phyloP scores from a whole-genome alignment of 352 stramenopile species.

The Phytopythium aichiense region DNA sequence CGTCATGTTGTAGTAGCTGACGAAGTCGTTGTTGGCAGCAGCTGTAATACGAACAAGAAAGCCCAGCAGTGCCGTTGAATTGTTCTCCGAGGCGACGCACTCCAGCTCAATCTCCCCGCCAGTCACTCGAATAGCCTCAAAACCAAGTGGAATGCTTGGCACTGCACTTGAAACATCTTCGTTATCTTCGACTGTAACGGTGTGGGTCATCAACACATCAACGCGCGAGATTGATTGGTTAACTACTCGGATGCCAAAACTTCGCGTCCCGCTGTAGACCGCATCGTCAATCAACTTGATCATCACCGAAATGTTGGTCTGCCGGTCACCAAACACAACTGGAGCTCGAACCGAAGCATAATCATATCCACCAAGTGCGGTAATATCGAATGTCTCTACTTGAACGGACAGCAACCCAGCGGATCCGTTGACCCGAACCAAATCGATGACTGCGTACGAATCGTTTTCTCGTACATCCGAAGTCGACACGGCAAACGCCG shows the following conservation, averaged over 20 bases:
- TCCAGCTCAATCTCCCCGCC: conserved; percentile 47
- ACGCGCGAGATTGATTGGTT: conserved; percentile 1
- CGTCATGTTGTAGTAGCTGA: conserved; percentile 42
- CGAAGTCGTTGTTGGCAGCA: conserved; percentile 12
- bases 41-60: conserved; percentile 35
- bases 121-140: conserved; percentile 18
- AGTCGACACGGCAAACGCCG: conserved; percentile 22
- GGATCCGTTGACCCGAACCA: conserved; percentile 52
- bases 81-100: conserved; percentile 15
- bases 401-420: conserved; percentile 28
- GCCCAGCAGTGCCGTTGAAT: conserved; percentile 6
- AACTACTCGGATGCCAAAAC: conserved; percentile 38
- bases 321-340: conserved; percentile 25
- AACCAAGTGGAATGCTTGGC: conserved; percentile 11
- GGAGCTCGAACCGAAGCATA: conserved; percentile 30
- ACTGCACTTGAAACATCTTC: conserved; percentile 30
- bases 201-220: conserved; percentile 19
- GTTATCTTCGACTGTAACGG: conserved; percentile 42
- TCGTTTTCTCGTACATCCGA: conserved; percentile 30
- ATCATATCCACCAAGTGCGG: conserved; percentile 15
- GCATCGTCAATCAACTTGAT: conserved; percentile 45
- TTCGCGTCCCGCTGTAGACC: conserved; percentile 26
- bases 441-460: conserved; percentile 29
- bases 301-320: conserved; percentile 30
- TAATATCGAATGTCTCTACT: conserved; percentile 51